Evolutionary conservation across 2,329 filamentous ascomycete genomes (phyloP).

Genomic region (Monosporascus sp.): DNA sequence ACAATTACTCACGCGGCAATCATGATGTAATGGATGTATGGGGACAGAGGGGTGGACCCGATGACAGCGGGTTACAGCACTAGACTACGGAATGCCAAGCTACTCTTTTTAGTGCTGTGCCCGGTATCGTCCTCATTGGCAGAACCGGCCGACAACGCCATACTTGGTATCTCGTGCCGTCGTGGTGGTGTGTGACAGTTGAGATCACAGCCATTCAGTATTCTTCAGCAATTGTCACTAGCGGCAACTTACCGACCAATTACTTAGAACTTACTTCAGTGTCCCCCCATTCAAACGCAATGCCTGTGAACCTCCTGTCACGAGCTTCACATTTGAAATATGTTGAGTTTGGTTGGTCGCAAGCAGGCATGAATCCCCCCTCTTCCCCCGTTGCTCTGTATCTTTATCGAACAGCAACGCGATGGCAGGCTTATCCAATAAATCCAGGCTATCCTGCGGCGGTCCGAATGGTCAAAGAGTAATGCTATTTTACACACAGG

Average conservation of each 20-base stretch:
- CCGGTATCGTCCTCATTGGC: background rate
- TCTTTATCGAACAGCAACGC: background rate
- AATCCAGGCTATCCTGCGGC: no score
- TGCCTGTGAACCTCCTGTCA: background rate
- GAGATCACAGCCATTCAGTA: background rate
- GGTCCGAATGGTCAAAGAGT: no score
- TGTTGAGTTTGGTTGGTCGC: background rate
- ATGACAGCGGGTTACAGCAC: background rate
- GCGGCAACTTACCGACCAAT: background rate
- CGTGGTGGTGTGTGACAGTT: background rate
- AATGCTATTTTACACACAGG: no score
- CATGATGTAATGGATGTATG: background rate
- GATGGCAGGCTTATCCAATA: no score
- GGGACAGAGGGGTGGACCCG: background rate
- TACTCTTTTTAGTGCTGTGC: background rate
- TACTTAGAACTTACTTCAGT: background rate
- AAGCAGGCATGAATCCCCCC: background rate
- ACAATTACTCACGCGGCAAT: background rate
- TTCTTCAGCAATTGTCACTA: no score
- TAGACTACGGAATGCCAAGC: background rate
- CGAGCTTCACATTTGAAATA: background rate
- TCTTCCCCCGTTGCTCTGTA: background rate
- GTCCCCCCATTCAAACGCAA: no score
- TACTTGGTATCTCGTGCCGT: background rate
- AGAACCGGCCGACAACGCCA: background rate